Evolutionary conservation across 1,139 yeast species (phyloP).

Genomic region (Protomyces gravidus): DNA sequence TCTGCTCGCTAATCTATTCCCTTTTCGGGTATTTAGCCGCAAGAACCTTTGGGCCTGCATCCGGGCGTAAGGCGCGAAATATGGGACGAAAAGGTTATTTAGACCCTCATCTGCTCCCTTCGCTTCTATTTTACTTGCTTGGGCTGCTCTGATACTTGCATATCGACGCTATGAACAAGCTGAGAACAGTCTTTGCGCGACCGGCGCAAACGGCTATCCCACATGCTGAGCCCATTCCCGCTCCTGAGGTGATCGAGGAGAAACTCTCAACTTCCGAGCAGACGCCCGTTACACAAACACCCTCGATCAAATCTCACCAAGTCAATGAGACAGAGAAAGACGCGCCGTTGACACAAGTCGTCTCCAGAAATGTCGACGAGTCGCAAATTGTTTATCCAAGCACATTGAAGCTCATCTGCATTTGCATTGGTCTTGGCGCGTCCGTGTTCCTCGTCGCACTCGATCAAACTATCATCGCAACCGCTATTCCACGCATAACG

Average conservation of each 20-base stretch:
- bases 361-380: neutral
- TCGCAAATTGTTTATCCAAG: conserved; percentile 4
- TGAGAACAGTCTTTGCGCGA: neutral
- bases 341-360: neutral
- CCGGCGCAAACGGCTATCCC: neutral
- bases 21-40: no score
- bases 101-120: no score
- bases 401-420: conserved; percentile 37
- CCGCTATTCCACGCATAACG: conserved; percentile 41
- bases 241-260: neutral
- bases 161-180: neutral
- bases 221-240: neutral
- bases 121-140: no score
- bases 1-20: no score
- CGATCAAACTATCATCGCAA: conserved; percentile 63
- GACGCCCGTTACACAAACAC: neutral
- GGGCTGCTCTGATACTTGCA: no score
- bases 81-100: no score
- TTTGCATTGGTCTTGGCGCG: conserved; percentile 46
- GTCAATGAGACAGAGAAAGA: neutral
- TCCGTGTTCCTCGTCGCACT: conserved; percentile 58
- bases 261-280: neutral
- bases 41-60: no score
- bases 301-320: neutral
- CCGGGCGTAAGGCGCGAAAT: no score